Percentiles rank a stretch among this genome's conserved stretches.
phyloP scores from a whole-genome alignment of 2,329 filamentous ascomycete genomes.

The Pseudogymnoascus sp. region DNA sequence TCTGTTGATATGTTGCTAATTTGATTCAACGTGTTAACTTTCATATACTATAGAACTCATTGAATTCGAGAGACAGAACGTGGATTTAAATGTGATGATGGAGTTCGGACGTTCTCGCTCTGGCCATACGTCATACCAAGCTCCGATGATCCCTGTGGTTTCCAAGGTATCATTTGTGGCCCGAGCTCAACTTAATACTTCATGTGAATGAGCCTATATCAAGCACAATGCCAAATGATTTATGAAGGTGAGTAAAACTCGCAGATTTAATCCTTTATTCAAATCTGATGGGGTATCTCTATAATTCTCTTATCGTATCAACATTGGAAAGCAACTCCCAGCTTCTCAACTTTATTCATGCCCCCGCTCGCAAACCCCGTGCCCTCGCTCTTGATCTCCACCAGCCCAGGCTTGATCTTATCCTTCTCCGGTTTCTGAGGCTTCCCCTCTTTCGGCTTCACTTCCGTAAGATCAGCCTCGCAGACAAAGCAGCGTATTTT shows the following conservation, averaged over 20 bases:
- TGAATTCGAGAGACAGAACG: not conserved
- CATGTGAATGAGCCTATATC: not conserved
- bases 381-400: slow-evolving; percentile 75
- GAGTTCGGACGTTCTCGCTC: not conserved
- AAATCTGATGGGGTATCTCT: slow-evolving; percentile 5
- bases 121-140: slow-evolving; percentile 5
- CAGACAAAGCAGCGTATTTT: slow-evolving; percentile 75
- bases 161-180: slow-evolving; percentile 3
- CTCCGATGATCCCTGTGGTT: not conserved
- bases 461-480: slow-evolving; percentile 62
- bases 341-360: slow-evolving; percentile 69
- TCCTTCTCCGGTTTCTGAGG: slow-evolving; percentile 48
- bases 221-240: not conserved
- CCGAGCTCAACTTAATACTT: not conserved
- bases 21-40: not conserved
- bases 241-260: not conserved
- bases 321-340: slow-evolving; percentile 75
- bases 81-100: not conserved
- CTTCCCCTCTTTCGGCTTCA: slow-evolving; percentile 27
- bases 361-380: slow-evolving; percentile 91
- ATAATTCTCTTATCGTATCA: slow-evolving; percentile 30
- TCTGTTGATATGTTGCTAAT: not conserved
- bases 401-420: slow-evolving; percentile 60
- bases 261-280: not conserved
- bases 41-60: not conserved